Evolutionary conservation across 305 asterid genomes (phyloP).

Genomic region (Fraxinus baroniana): DNA sequence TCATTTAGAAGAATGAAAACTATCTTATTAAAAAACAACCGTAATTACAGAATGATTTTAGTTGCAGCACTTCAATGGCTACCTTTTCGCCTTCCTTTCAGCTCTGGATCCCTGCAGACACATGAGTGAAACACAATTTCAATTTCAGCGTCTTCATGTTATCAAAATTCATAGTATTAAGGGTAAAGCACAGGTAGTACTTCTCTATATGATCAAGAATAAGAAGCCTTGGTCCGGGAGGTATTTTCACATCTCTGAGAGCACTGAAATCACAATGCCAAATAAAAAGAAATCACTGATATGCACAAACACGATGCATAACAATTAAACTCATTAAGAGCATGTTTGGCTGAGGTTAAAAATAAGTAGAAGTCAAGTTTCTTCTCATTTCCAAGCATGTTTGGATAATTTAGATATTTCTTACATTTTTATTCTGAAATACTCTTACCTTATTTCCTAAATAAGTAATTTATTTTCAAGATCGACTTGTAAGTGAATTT

Average conservation of each 20-base stretch:
- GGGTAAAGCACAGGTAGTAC: constrained; percentile 29
- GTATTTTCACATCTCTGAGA: constrained; percentile 79
- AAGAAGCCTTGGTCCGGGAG: constrained; percentile 85
- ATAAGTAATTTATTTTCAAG: neutral
- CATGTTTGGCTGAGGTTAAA: neutral
- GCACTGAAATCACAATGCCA: constrained; percentile 47
- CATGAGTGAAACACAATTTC: constrained; percentile 16
- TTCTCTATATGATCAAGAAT: constrained; percentile 80
- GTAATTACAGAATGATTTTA: neutral
- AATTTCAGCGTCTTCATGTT: neutral
- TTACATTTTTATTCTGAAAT: too few relatives aligned
- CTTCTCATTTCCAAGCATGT: neutral
- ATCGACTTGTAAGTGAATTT: neutral
- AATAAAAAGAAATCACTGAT: neutral
- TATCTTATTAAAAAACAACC: neutral
- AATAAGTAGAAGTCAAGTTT: neutral
- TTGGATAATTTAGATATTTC: too few relatives aligned
- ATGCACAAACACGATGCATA: neutral
- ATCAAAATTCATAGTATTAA: neutral
- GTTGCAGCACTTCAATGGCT: constrained; percentile 27
- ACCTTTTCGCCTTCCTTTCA: constrained; percentile 43
- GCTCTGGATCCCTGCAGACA: constrained; percentile 58
- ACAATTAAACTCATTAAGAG: neutral
- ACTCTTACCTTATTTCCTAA: too few relatives aligned
- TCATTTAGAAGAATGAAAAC: constrained; percentile 3